Base-by-base conservation (phyloP, 164 flowering plant genomes). In the Tetracentron sinense region DNA sequence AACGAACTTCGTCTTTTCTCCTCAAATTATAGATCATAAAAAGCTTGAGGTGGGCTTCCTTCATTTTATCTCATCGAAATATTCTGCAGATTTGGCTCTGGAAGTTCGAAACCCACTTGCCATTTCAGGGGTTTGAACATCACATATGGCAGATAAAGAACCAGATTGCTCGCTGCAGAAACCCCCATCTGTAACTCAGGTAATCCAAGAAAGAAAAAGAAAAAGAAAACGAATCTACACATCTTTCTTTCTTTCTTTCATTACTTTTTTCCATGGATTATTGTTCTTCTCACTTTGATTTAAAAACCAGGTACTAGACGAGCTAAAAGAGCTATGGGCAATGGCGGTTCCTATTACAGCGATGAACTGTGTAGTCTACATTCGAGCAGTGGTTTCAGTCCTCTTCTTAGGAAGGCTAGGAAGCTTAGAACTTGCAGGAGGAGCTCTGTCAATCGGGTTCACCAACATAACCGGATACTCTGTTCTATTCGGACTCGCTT, bases 381-480 rank as follows among this genome's bases (percentile, higher is more conserved):
- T 87, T 6, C 71, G 94, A 33, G 77, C 83, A 0, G 83, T 83
- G 54, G 91, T 91, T 4, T 93, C 97, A 1, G 87, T 89, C 21
- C 67, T 87, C n/a, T 93, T 88, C 76, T 59, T 93, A 26, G 98
- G 97, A 16, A 64, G 89, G n/a, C 78, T 90, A 1, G 98, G 98
- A 0, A 85, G 94, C 68, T 58, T 87, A 10, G 95, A 87, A 71
- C 86, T 94, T 0, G 94, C 98, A 35, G 98, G 98, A 0, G 97
- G 98, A 6, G 89, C 97, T 4, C 83, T 94, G 8, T 83, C 98
- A 8, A 87, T 94, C 49, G 88, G 97, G 26, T 90, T 93, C 78
- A 92, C 98, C 20, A 93, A 87, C 81, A 93, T 93, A 54, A 89
- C 98, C 3, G 99, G 98, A 20, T 91, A 90, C 85, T 94, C 97